Conservation (phyloP, 139 green algal species). For the Chlamydomonas eustigma region DNA sequence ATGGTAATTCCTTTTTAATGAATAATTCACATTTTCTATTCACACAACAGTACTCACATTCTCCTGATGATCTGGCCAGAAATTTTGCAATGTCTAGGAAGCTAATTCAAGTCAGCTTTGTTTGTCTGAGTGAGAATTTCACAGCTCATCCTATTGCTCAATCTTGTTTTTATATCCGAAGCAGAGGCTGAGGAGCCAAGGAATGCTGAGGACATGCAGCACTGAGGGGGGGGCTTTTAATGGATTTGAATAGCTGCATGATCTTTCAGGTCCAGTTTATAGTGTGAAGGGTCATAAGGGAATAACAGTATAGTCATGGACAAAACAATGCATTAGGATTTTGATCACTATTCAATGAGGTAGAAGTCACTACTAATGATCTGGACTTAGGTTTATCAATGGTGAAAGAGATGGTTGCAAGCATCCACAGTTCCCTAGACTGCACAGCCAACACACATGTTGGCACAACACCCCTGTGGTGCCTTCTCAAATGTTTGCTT, state of each 20-base stretch:
- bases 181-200: background rate
- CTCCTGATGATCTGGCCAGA: background rate
- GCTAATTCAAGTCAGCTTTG: background rate
- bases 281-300: background rate
- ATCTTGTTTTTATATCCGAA: background rate
- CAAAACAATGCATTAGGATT: background rate
- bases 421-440: too few species aligned
- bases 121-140: background rate
- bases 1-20: background rate
- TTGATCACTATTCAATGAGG: background rate
- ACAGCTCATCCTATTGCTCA: background rate
- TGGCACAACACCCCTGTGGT: constrained; percentile 25
- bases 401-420: too few species aligned
- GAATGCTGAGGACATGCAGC: background rate
- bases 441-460: background rate
- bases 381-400: too few species aligned
- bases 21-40: background rate
- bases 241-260: background rate
- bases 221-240: too few species aligned
- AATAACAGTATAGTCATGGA: background rate
- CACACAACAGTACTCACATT: background rate
- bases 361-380: too few species aligned
- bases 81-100: background rate
- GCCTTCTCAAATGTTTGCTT: constrained; percentile 21
- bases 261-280: background rate